Base-by-base conservation (phyloP, 768 basidiomycete species). In the Termitomyces sp. region DNA sequence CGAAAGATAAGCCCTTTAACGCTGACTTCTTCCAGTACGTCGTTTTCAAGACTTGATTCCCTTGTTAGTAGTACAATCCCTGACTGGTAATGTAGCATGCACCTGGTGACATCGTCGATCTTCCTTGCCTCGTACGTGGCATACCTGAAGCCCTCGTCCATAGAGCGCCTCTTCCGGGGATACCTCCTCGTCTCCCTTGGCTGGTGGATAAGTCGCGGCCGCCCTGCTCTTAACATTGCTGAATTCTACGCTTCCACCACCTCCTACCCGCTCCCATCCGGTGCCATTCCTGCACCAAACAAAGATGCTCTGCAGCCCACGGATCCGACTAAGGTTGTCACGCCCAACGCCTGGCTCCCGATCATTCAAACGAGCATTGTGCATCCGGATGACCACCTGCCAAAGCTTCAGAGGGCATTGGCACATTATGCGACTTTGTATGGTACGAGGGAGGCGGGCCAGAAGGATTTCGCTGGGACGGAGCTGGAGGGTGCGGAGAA, bases 101-200 rank as follows among this genome's bases (percentile, higher is more conserved):
- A 85, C 65, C 72, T 87, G 2, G 80, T 89, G 49, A 91, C 88
- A 0, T 88, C 88, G 2, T 80, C 84, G 0, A 67, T 88, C 20
- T 89, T 90, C 76, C 68, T 89, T 18, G 76, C 83, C 0, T 81
- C 87, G 1, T 62, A 84, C 54, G 64, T 80, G 36, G 74, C 77
- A 1, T 68, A 66, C 44, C 69, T 84, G 44, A 70, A 75, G 7
- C 78, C 77, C 0, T 55, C 70, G 1, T 84, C 83, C 1, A 79
- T 84, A 58, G 75, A 75, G 6, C 72, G 81, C n/a, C 76, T 91
- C 20, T 78, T 92, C 22, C 82, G 81, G 7, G 74, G 80, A 0
- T 88, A 88, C 73, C 80, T 91, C 66, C 73, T 81, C 11, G 72
- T 76, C 38, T 74, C 73, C 24, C 78, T 90, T 18, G 75, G 71